Evolutionary conservation across 1,139 yeast genomes (phyloP), one percentile per base, ranked within the genome.

Genomic region (Kluyveromyces sp.): DNA sequence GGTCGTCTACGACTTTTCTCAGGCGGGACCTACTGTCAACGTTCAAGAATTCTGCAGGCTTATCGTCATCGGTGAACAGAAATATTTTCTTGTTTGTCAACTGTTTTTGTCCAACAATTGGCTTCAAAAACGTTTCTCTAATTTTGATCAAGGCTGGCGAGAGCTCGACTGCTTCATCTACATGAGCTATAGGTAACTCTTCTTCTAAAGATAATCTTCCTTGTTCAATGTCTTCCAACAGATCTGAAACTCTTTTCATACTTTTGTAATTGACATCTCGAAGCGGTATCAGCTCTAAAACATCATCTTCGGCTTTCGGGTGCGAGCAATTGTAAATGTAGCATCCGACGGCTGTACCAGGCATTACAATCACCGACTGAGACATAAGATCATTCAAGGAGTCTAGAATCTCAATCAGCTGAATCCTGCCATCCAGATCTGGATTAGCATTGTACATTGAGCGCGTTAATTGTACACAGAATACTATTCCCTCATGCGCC

Each of bases 341-440:
- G 39, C 83, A 71, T 0, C 88, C 89, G 30, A 82, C 66, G 0
- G 87, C 88, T 0, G 87, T 77, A 46, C 69, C 70, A 2, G 84
- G 83, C 45, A 75, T 60, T 0, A 81, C 71, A 34, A 79, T 77
- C 1, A 79, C 73, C 47, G 81, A 64, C 36, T 77, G 80, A 3
- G 77, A 67, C 68, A 80, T 73, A 40, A 83, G 64, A 8, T 73
- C 77, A 46, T 71, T 66, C 20, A 82, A 63, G n/a, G 80, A 69
- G 13, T 68, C 66, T 26, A 83, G 58, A 12, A 83, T 77, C 46
- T 73, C 76, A 25, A 67, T 55, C n/a, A 82, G 55, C 48, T 75
- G 77, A 11, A 70, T 58, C 40, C 65, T 66, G 22, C 65, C 66
- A 9, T 63, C 53, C 9, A 71, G 56, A 41, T 65, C 69, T 8